phyloP scores from a whole-genome alignment of 139 green algal genomes.

The Coelastrella sp. region DNA sequence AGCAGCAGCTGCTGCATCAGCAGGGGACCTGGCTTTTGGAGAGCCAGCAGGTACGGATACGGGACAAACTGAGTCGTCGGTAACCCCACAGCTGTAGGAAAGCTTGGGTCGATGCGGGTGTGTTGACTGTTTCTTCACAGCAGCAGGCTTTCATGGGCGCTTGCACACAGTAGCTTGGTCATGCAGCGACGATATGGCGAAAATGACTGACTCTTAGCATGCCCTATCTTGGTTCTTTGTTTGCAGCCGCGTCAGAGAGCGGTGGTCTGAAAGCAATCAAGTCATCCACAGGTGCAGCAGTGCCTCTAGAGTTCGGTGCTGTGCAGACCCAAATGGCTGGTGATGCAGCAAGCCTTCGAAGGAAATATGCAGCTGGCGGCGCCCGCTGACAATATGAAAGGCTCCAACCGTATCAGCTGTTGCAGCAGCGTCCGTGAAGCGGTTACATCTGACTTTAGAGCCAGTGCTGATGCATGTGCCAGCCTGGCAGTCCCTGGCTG shows the following conservation, averaged over 20 bases:
- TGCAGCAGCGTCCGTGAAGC: too few species aligned
- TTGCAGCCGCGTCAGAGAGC: slow-evolving; percentile 19
- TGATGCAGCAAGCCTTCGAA: slow-evolving; percentile 9
- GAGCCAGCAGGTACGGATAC: too few species aligned
- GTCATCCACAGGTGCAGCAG: not conserved
- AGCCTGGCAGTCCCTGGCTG: not conserved
- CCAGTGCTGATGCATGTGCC: not conserved
- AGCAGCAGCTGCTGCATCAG: not conserved
- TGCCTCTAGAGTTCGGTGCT: slow-evolving; percentile 30
- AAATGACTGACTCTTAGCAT: not conserved
- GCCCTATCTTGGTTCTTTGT: not conserved
- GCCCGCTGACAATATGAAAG: too few species aligned
- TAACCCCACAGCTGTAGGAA: not conserved
- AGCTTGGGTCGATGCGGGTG: slow-evolving; percentile 22
- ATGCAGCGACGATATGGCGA: too few species aligned
- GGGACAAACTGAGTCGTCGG: too few species aligned
- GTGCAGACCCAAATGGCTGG: slow-evolving; percentile 22
- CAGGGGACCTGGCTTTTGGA: not conserved
- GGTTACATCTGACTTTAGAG: too few species aligned
- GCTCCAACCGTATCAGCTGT: too few species aligned
- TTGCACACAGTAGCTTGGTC: not conserved
- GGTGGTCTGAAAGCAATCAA: not conserved
- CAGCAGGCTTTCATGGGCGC: not conserved
- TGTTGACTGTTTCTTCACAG: not conserved
- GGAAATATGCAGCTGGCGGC: not conserved